Evolutionary conservation across 768 basidiomycete genomes (phyloP), one percentile per base, ranked within the genome.

Genomic region (Mycena haematopus): DNA sequence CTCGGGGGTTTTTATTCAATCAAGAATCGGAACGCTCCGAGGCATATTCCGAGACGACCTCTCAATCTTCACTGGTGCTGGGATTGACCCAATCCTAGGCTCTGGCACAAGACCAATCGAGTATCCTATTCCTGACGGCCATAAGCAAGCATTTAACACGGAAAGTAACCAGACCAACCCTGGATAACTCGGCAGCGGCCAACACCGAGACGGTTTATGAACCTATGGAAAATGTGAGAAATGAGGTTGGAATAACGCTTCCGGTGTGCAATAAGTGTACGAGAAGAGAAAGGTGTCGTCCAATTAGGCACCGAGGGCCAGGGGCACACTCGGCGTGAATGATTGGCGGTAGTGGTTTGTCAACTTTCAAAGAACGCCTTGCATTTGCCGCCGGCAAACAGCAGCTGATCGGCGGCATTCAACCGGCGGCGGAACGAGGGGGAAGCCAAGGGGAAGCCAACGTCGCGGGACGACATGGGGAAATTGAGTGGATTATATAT

Each of bases 401-500:
- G 11, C 22, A 33, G 31, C 25, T 47, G 10, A 24, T 22, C 46
- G 47, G 15, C 29, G 31, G 29, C 49, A 29, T 29, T 50, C 27
- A 21, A n/a, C 9, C n/a, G 27, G 8, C 47, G 27, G 27, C 27
- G 21, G 17, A 49, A 7, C 42, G 19, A 42, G 42, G 6, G 19
- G n/a, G 15, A 38, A n/a, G n/a, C n/a, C n/a, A n/a, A n/a, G n/a
- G n/a, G n/a, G n/a, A 5, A 21, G 42, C 11, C 15, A 17, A 38
- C 6, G 19, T 42, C 22, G 21, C 9, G 21, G 11, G 22, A 22
- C 21, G 4, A 17, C 49, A 27, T 29, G 49, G 17, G 45, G 22
- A 25, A 52, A 52, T 52, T 40, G 56, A 59, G 35, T 59, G 54
- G 19, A 60, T 60, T 60, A 52, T 56, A 52, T 56, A 65, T 65